phyloP scores from a whole-genome alignment of 164 flowering plant genomes.

The Piper betle region DNA sequence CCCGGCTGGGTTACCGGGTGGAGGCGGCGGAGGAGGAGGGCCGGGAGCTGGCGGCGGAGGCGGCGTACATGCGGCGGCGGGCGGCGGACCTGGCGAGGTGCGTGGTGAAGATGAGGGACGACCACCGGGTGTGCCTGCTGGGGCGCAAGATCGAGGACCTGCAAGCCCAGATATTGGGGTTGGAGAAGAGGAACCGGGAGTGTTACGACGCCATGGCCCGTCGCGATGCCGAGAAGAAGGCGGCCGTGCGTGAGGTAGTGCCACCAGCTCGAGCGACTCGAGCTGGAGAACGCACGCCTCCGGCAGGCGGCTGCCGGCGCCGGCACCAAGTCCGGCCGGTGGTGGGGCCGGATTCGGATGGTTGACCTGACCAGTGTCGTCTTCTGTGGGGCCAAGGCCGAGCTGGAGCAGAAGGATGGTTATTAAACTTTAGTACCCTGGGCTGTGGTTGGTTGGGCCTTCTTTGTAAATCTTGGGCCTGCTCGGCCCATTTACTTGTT shows the following conservation, averaged over 20 bases:
- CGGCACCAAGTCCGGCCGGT: constrained; percentile 4
- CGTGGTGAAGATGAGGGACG: constrained; percentile 53
- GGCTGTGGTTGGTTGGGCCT: background rate
- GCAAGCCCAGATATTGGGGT: constrained; percentile 41
- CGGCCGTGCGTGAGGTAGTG: constrained; percentile 15
- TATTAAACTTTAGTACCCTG: background rate
- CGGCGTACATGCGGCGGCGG: constrained; percentile 44
- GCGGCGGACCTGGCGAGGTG: constrained; percentile 58
- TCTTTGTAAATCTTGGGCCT: background rate
- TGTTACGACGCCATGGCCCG: constrained; percentile 28
- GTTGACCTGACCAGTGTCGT: constrained; percentile 13
- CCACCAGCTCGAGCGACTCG: constrained; percentile 18
- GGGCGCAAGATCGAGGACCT: constrained; percentile 50
- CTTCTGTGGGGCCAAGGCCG: constrained; percentile 20
- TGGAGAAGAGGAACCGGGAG: constrained; percentile 61
- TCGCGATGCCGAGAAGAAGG: constrained; percentile 17
- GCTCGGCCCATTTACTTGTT: background rate
- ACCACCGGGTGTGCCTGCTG: constrained; percentile 42
- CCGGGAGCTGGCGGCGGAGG: constrained; percentile 35
- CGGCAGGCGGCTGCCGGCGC: constrained; percentile 5
- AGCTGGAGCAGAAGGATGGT: background rate
- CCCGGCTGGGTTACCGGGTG: constrained; percentile 33
- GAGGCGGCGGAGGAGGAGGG: constrained; percentile 39
- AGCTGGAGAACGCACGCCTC: constrained; percentile 16
- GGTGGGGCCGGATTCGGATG: constrained; percentile 32